Evolutionary conservation across 2,329 filamentous ascomycete genomes (phyloP).

Genomic region (Aspergillus uvarum): DNA sequence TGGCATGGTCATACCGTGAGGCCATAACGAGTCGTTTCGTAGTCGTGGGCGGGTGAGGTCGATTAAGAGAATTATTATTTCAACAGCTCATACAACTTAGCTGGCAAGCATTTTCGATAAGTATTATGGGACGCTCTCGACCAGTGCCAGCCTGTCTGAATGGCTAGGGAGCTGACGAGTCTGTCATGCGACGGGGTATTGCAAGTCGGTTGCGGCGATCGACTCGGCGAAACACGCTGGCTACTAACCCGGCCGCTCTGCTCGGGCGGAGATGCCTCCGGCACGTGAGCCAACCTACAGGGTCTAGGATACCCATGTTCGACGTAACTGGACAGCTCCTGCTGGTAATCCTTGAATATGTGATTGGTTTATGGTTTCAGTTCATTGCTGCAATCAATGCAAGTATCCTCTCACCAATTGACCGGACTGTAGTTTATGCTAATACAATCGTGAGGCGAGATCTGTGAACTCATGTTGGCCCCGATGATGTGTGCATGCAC

Average conservation of each 20-base stretch:
- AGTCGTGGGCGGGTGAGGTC: background rate
- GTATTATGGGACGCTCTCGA: background rate
- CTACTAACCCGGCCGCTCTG: background rate
- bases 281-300: background rate
- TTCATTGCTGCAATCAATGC: too few species aligned
- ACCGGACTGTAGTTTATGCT: background rate
- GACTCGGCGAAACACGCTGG: background rate
- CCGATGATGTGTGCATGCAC: background rate
- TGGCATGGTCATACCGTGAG: constrained; percentile 33
- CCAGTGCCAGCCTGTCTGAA: background rate
- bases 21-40: constrained; percentile 28
- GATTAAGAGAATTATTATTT: background rate
- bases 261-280: background rate
- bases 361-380: too few species aligned
- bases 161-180: background rate
- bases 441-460: constrained; percentile 1
- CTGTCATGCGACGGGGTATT: background rate
- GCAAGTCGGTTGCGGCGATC: background rate
- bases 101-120: background rate
- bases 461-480: background rate
- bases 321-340: too few species aligned
- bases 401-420: too few species aligned
- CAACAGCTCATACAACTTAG: background rate
- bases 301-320: background rate
- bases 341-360: too few species aligned